Evolutionary conservation across 2,329 filamentous ascomycete species (phyloP), one percentile per base, ranked within the genome.

Genomic region (Aspergillus ibericus): DNA sequence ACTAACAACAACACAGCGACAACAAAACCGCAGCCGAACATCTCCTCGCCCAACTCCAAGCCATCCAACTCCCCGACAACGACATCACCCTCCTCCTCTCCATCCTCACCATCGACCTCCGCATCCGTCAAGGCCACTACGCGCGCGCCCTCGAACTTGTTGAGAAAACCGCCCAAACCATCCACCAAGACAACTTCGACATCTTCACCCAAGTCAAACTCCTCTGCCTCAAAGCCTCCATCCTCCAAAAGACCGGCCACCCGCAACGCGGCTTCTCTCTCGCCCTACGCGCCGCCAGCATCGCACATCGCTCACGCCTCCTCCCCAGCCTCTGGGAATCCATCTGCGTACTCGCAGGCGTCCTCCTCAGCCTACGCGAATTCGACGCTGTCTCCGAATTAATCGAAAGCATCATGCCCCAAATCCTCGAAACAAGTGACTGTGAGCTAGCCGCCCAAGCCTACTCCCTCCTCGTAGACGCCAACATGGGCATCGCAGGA

Each of bases 181-280:
- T 83, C 63, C 79, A 75, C 59, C 75, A 82, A 38, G 81, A 83
- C 51, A 81, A 80, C 55, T 82, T 83, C 54, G 88, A 91, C 68
- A 77, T 93, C 29, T 81, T 86, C 4, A 82, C 90, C 22, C 87
- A 89, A 35, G 80, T 95, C 50, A 85, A 86, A 27, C 81, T 96
- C 0, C 82, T 96, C 13, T 81, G 91, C 2, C 76, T 88, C 50
- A 96, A 96, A 72, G 88, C 87, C 0, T 81, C 84, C 5, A 81
- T 96, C 3, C 86, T 92, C 56, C 84, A 86, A 55, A 84, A 82
- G 64, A 85, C 85, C 44, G 88, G 88, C 2, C 85, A 88, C 2
- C 84, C 91, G 0, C 85, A 91, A 65, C 85, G 89, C 59, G 91
- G 86, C 0, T 92, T 96, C 72, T 91, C 89, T 2, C 82, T 93